Conservation (phyloP, 805 yeast genomes). For the Yamadazyma endophytica region DNA sequence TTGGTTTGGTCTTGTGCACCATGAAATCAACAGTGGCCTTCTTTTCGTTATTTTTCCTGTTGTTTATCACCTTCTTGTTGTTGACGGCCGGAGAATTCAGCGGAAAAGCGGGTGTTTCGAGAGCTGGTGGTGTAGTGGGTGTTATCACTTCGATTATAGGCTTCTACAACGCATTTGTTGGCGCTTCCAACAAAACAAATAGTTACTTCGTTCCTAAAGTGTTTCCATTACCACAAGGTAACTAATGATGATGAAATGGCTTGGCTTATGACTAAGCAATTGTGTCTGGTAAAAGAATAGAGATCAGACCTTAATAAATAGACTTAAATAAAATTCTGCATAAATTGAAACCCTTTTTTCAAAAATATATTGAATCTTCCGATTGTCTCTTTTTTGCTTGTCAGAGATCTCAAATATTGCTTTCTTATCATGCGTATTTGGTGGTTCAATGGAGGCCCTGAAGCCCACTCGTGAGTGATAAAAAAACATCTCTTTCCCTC, state of each 20-base stretch:
- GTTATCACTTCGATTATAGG: slow-evolving; percentile 52
- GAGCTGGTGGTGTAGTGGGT: slow-evolving; percentile 64
- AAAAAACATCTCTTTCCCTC: too few relatives aligned
- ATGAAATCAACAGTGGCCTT: slow-evolving; percentile 63
- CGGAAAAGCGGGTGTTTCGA: slow-evolving; percentile 34
- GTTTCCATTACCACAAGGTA: slow-evolving; percentile 36
- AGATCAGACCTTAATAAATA: too few relatives aligned
- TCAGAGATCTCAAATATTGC: too few relatives aligned
- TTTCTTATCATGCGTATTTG: too few relatives aligned
- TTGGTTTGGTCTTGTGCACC: slow-evolving; percentile 50
- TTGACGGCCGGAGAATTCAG: slow-evolving; percentile 50
- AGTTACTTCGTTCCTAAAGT: slow-evolving; percentile 53
- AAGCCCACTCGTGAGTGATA: too few relatives aligned
- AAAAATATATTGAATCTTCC: too few relatives aligned
- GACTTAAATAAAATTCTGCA: too few relatives aligned
- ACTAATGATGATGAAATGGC: background rate
- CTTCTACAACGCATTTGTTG: slow-evolving; percentile 63
- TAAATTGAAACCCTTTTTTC: too few relatives aligned
- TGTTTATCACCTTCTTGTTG: slow-evolving; percentile 53
- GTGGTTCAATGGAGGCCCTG: too few relatives aligned
- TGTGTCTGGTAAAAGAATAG: background rate
- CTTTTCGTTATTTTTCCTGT: slow-evolving; percentile 50
- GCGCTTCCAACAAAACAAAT: slow-evolving; percentile 55
- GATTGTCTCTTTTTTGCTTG: too few relatives aligned
- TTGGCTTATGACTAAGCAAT: background rate